Evolutionary conservation across 768 basidiomycete genomes (phyloP).

Genomic region (Lentinula sp.): DNA sequence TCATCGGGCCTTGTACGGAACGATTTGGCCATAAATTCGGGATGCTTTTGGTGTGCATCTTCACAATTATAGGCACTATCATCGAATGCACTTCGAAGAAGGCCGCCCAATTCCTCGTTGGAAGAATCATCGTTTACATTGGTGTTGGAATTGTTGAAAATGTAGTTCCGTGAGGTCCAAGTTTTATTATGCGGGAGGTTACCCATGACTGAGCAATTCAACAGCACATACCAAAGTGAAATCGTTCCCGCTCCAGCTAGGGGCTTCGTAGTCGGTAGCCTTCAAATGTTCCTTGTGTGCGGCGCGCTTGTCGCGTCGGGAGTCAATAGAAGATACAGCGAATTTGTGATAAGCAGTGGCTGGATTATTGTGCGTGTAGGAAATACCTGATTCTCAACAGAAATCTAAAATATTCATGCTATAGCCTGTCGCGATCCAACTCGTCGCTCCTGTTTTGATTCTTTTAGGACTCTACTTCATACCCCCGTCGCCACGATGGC

Average conservation of each 20-base stretch:
- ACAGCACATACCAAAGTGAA: constrained; percentile 5
- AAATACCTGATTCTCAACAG: neutral
- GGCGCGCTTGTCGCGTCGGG: constrained; percentile 2
- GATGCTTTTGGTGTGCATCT: neutral
- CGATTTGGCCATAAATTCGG: constrained; percentile 1
- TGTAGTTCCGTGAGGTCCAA: constrained; percentile 1
- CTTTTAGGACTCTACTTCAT: constrained; percentile 4
- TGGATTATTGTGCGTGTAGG: constrained; percentile 4
- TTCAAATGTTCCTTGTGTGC: constrained; percentile 5
- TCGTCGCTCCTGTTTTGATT: neutral
- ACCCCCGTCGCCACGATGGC: constrained; percentile 5
- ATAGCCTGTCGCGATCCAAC: constrained; percentile 2
- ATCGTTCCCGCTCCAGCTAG: neutral
- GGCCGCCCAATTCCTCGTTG: constrained; percentile 1
- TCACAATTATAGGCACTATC: constrained; percentile 3
- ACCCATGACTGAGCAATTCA: neutral
- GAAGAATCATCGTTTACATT: constrained; percentile 3
- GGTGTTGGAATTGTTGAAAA: constrained; percentile 5
- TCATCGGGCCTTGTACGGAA: constrained; percentile 6
- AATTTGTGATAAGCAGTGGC: neutral
- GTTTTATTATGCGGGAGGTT: neutral
- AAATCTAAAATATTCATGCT: neutral
- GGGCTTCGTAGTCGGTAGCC: constrained; percentile 4
- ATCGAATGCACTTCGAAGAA: neutral
- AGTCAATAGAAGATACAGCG: constrained; percentile 1